These are phyloP conservation scores for Microbotryum saponariae DNA, from an alignment of 1,284 basidiomycete species.

Conservation along the genomic window DNA sequence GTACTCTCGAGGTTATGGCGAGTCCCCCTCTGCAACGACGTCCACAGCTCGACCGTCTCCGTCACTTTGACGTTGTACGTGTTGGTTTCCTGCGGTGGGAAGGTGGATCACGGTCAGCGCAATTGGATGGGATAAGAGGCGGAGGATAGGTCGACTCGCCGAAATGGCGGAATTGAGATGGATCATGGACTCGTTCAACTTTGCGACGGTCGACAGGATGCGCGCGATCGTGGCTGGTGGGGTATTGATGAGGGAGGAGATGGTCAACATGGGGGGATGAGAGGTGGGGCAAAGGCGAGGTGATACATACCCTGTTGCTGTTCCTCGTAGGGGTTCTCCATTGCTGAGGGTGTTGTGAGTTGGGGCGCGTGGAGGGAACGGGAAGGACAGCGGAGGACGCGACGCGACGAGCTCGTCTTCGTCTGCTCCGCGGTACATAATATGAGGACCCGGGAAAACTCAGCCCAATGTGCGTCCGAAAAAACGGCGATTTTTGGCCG, in stretches of 20 bases:
- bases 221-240: slow-evolving; percentile 15
- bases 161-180: slow-evolving; percentile 13
- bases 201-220: slow-evolving; percentile 27
- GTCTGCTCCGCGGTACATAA: too few relatives aligned
- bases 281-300: neutral
- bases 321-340: slow-evolving; percentile 30
- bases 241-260: neutral
- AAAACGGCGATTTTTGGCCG: too few relatives aligned
- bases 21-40: slow-evolving; percentile 25
- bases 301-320: slow-evolving; percentile 17
- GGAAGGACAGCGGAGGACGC: too few relatives aligned
- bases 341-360: neutral
- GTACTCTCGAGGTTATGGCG: slow-evolving; percentile 25
- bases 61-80: slow-evolving; percentile 21
- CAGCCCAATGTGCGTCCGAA: too few relatives aligned
- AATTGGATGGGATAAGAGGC: neutral
- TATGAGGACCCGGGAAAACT: too few relatives aligned
- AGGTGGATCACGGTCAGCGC: neutral
- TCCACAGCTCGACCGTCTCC: slow-evolving; percentile 29
- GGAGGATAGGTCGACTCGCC: slow-evolving; percentile 11
- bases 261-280: neutral
- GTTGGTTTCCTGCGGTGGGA: slow-evolving; percentile 24
- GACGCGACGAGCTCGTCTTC: too few relatives aligned
- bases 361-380: too few relatives aligned
- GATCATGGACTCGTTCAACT: slow-evolving; percentile 33